These are phyloP conservation scores for Fusarium sp. DNA, from an alignment of 2,329 filamentous ascomycete genomes.

Conservation along the genomic window DNA sequence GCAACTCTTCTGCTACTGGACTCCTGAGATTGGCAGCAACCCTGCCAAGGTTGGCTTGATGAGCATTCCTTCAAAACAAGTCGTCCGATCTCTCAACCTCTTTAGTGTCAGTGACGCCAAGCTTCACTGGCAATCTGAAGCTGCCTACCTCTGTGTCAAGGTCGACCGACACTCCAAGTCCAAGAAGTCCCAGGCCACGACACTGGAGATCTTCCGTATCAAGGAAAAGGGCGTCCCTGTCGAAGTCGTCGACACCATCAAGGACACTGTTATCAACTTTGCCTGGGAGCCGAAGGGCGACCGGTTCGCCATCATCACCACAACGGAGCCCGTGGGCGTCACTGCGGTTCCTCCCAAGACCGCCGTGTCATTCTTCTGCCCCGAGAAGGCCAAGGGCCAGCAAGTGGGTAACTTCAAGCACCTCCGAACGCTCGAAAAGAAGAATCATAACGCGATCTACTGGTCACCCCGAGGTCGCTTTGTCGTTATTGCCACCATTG, in stretches of 20 bases:
- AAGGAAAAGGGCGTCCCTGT: constrained; percentile 98
- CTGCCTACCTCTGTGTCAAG: constrained; percentile 96
- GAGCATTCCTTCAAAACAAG: constrained; percentile 94
- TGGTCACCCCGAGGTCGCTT: constrained; percentile 98
- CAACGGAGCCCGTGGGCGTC: constrained; percentile 83
- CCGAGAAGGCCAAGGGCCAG: constrained; percentile 90
- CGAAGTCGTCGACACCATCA: constrained; percentile 97
- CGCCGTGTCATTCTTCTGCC: constrained; percentile 94
- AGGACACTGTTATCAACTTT: constrained; percentile 99
- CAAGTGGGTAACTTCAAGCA: constrained; percentile 95
- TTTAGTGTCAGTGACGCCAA: constrained; percentile 99
- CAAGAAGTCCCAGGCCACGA: constrained; percentile 97
- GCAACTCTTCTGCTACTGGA: constrained; percentile 99
- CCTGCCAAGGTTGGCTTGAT: constrained; percentile 97
- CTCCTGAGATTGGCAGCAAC: constrained; percentile 97
- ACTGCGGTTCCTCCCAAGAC: constrained; percentile 94
- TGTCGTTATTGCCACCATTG: constrained; percentile 92
- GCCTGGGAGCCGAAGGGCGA: constrained; percentile 99
- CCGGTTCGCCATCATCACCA: constrained; percentile 97
- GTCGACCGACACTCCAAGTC: constrained; percentile 99
- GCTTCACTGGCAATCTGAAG: constrained; percentile 98
- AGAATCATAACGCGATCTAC: constrained; percentile 99
- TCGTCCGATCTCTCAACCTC: constrained; percentile 94
- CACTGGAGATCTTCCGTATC: constrained; percentile 97
- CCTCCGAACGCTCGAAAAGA: constrained; percentile 95